phyloP scores from a whole-genome alignment of 1,139 yeast genomes.

The Blastobotrys capitulatus region DNA sequence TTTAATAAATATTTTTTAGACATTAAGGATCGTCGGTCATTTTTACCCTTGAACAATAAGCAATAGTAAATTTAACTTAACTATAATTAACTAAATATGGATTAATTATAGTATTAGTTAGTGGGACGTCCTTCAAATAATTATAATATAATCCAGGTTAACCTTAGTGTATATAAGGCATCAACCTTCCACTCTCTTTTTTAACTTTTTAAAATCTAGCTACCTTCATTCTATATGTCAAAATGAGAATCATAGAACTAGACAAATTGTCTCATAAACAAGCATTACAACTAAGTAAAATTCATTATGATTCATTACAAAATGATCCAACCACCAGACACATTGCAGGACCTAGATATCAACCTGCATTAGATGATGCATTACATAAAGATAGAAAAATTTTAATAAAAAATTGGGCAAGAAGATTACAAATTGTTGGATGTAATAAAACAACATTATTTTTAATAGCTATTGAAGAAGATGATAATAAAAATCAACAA shows the following conservation, averaged over 20 bases:
- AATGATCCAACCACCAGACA: background rate
- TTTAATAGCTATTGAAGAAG: background rate
- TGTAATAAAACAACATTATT: background rate
- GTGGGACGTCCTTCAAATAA: no score
- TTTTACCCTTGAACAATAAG: no score
- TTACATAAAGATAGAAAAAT: background rate
- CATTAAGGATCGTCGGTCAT: no score
- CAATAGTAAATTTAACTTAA: no score
- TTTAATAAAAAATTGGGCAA: conserved; percentile 3
- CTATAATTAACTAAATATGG: no score
- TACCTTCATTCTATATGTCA: no score
- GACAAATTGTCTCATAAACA: background rate
- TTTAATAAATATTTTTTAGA: no score
- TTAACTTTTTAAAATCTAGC: no score
- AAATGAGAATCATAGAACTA: background rate
- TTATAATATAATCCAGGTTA: no score
- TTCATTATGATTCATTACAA: background rate
- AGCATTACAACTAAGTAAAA: background rate
- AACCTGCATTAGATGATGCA: background rate
- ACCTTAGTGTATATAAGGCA: no score
- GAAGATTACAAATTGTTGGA: conserved; percentile 1
- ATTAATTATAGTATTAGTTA: no score
- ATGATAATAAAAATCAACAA: background rate
- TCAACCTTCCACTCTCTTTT: no score
- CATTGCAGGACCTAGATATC: background rate